phyloP scores from a whole-genome alignment of 164 flowering plant genomes.

The Sedum album region DNA sequence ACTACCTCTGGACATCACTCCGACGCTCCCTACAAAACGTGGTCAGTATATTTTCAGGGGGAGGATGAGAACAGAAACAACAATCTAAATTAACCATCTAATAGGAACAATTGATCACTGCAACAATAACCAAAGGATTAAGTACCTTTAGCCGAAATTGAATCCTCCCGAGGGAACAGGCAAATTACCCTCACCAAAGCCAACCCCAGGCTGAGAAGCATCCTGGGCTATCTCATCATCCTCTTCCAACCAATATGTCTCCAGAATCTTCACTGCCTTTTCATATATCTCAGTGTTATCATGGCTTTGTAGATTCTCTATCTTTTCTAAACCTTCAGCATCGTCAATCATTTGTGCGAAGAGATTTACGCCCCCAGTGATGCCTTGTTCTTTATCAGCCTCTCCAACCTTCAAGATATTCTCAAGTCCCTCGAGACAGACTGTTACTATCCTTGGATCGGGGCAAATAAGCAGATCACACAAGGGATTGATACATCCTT shows the following conservation, averaged over 20 bases:
- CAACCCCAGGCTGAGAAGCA: too few relatives aligned
- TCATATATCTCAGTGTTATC: conserved; percentile 66
- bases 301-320: conserved; percentile 57
- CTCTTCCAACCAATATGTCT: conserved; percentile 57
- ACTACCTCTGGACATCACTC: too few relatives aligned
- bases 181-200: conserved; percentile 20
- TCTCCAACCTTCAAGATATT: conserved; percentile 64
- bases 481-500: conserved; percentile 53
- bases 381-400: conserved; percentile 41
- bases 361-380: conserved; percentile 29
- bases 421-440: conserved; percentile 63
- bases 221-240: conserved; percentile 32
- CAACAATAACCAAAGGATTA: not conserved
- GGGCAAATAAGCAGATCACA: conserved; percentile 59
- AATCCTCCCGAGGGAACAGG: conserved; percentile 55
- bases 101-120: too few relatives aligned
- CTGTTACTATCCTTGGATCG: conserved; percentile 54
- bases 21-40: too few relatives aligned
- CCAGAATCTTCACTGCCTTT: conserved; percentile 61
- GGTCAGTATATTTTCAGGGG: too few relatives aligned
- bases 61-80: too few relatives aligned
- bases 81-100: too few relatives aligned
- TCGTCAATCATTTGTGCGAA: conserved; percentile 56
- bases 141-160: conserved; percentile 47
- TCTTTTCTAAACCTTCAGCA: conserved; percentile 57